Conservation (phyloP, 2,329 filamentous ascomycete species). For the Fusarium citri region DNA sequence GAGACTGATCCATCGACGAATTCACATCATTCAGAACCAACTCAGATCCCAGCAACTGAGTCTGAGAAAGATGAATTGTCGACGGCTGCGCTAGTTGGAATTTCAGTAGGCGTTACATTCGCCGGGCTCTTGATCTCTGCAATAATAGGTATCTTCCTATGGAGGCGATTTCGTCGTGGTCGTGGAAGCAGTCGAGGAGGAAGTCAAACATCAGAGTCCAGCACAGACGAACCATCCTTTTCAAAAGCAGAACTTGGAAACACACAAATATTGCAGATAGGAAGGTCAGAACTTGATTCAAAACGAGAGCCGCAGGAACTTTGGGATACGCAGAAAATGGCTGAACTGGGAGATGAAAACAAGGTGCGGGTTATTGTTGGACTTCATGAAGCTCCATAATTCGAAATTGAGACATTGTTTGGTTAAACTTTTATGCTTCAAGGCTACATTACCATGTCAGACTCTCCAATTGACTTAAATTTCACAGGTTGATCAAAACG, state of each 20-base stretch:
- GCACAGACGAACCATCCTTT: accelerated
- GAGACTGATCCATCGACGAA: not conserved
- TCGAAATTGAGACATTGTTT: too few species aligned
- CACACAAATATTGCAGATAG: not conserved
- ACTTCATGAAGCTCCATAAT: slow-evolving; percentile 11
- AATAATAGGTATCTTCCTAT: not conserved
- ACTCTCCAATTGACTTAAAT: too few species aligned
- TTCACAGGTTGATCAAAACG: too few species aligned
- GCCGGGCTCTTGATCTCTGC: not conserved
- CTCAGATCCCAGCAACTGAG: accelerated
- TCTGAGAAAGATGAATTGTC: not conserved
- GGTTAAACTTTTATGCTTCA: too few species aligned
- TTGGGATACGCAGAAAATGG: slow-evolving; percentile 10
- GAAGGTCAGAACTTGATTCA: not conserved
- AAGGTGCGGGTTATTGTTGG: slow-evolving; percentile 4
- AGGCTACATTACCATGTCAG: too few species aligned
- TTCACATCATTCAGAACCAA: not conserved
- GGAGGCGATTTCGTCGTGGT: not conserved
- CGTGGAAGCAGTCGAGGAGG: not conserved
- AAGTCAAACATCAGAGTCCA: not conserved
- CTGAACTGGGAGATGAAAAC: slow-evolving; percentile 6
- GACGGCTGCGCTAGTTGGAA: not conserved
- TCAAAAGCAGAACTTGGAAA: not conserved
- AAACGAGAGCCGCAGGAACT: not conserved
- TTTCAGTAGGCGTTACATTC: slow-evolving; percentile 5